Percentiles rank a stretch among this genome's conserved stretches.
Conservation (phyloP, 2,329 filamentous ascomycete species). For the Calonectria ilicicola region DNA sequence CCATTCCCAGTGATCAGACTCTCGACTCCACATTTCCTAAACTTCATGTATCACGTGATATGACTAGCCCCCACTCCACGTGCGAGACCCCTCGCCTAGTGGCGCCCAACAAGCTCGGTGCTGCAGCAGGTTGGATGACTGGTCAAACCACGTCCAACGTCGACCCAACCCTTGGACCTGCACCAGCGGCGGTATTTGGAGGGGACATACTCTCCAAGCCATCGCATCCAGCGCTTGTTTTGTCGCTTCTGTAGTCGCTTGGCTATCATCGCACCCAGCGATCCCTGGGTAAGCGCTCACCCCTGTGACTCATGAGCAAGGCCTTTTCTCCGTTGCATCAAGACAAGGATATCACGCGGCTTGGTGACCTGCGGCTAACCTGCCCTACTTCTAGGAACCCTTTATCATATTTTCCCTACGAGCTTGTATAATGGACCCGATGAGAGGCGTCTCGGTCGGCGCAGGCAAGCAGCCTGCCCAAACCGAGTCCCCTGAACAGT, state of each 20-base stretch:
- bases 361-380: slow-evolving; percentile 26
- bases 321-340: not conserved
- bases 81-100: slow-evolving; percentile 47
- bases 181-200: slow-evolving; percentile 12
- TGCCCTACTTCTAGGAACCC: slow-evolving; percentile 15
- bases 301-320: not conserved
- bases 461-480: slow-evolving; percentile 46
- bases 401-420: slow-evolving; percentile 2
- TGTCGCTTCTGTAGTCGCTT: not conserved
- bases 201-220: not conserved
- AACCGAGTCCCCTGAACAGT: slow-evolving; percentile 67
- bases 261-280: not conserved
- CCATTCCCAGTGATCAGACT: not conserved
- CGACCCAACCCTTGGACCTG: slow-evolving; percentile 15
- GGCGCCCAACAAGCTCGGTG: slow-evolving; percentile 41
- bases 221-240: not conserved
- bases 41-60: slow-evolving; percentile 34
- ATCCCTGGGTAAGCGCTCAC: not conserved
- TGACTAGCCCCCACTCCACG: slow-evolving; percentile 33
- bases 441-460: slow-evolving; percentile 45
- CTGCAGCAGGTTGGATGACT: slow-evolving; percentile 25
- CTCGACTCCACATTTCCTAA: not conserved
- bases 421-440: slow-evolving; percentile 45
- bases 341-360: slow-evolving; percentile 1
- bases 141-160: slow-evolving; percentile 20